Conservation (phyloP, 2,329 filamentous ascomycete species). For the Sporothrix pallida region DNA sequence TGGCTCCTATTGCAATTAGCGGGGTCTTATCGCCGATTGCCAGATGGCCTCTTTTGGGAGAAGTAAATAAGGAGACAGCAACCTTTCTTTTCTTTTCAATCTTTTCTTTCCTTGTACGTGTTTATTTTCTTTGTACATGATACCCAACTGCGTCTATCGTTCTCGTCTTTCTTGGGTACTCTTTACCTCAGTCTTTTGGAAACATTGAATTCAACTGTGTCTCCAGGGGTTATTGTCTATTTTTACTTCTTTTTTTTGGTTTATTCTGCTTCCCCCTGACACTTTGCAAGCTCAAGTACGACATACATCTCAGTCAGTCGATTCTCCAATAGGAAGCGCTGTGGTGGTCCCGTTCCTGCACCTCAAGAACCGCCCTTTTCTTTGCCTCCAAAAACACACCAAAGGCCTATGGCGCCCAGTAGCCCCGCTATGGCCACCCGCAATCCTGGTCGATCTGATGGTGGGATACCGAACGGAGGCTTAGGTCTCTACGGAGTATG, state of each 20-base stretch:
- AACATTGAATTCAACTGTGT: neutral
- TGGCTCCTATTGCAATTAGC: neutral
- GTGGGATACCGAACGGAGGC: no score
- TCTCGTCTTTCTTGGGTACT: neutral
- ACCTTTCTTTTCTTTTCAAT: neutral
- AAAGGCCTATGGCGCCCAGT: conserved; percentile 11
- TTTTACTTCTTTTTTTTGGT: neutral
- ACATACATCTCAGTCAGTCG: no score
- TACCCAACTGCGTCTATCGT: neutral
- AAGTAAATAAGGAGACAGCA: conserved; percentile 18
- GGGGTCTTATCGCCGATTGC: conserved; percentile 18
- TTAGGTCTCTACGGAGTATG: no score
- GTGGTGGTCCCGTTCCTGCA: conserved; percentile 8
- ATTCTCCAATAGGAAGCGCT: conserved; percentile 1
- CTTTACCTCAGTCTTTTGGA: neutral
- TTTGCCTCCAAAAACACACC: conserved; percentile 3
- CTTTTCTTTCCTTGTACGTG: neutral
- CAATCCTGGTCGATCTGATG: no score
- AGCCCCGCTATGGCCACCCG: conserved; percentile 4
- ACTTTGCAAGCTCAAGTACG: neutral
- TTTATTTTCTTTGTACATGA: neutral
- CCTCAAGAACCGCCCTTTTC: neutral
- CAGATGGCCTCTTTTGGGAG: conserved; percentile 23
- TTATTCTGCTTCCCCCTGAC: neutral
- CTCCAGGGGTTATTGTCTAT: conserved; percentile 9